Conservation (phyloP, 1,139 yeast genomes). For the Kurtzmaniella natalensis region DNA sequence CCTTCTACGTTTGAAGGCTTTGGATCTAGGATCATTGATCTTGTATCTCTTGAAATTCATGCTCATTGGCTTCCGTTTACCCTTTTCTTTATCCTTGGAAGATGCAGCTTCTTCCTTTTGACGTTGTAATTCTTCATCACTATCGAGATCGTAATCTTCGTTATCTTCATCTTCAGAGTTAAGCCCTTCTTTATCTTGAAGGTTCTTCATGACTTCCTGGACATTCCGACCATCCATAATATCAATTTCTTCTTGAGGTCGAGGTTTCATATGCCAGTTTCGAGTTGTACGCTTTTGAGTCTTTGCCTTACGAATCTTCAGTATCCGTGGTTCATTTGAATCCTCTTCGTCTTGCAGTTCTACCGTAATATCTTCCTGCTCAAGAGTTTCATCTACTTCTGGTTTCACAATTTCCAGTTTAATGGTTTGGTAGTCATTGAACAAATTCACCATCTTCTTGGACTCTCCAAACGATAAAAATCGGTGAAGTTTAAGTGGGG, state of each 20-base stretch:
- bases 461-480: constrained; percentile 24
- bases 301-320: constrained; percentile 30
- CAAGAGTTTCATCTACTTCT: constrained; percentile 10
- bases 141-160: constrained; percentile 17
- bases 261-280: constrained; percentile 53
- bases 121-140: constrained; percentile 10
- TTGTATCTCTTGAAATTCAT: constrained; percentile 39
- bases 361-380: constrained; percentile 11
- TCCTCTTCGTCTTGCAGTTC: constrained; percentile 14
- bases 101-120: constrained; percentile 6
- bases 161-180: constrained; percentile 18
- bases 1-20: constrained; percentile 25
- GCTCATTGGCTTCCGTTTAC: constrained; percentile 32
- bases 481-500: constrained; percentile 40
- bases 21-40: constrained; percentile 36
- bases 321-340: constrained; percentile 6
- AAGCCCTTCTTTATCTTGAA: constrained; percentile 24
- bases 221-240: constrained; percentile 31
- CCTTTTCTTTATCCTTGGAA: constrained; percentile 10
- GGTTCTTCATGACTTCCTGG: constrained; percentile 33
- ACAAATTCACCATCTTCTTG: constrained; percentile 32
- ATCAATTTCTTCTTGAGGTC: constrained; percentile 21
- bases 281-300: constrained; percentile 63
- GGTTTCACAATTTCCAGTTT: constrained; percentile 5
- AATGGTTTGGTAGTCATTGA: constrained; percentile 30